Percentiles rank a stretch among this genome's conserved stretches.
Evolutionary conservation across 176 grass and related monocot species (phyloP).

Genomic region (Musa schizocarpa): DNA sequence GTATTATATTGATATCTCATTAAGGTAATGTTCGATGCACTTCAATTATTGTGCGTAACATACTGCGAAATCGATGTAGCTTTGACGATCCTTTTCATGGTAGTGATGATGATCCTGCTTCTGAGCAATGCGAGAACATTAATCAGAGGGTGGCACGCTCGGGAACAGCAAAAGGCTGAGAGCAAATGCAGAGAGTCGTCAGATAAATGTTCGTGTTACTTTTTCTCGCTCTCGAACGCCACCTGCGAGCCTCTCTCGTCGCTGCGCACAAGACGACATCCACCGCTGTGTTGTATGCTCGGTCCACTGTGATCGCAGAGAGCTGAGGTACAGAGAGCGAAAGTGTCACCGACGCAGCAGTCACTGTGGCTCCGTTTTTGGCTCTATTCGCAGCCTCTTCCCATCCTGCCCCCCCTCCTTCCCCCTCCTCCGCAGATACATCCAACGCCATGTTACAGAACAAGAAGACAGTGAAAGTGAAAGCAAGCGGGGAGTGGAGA

Average conservation of each 20-base stretch:
- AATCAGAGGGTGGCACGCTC: too few relatives aligned
- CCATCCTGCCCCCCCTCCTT: background rate
- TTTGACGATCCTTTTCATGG: too few relatives aligned
- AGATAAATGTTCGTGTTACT: background rate
- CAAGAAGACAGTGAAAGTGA: background rate
- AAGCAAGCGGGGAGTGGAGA: background rate
- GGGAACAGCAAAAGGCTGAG: too few relatives aligned
- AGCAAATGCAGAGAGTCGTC: background rate
- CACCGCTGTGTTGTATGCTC: background rate
- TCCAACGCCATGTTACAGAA: background rate
- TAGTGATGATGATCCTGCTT: too few relatives aligned
- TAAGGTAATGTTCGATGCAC: too few relatives aligned
- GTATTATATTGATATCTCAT: too few relatives aligned
- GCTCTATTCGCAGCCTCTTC: background rate
- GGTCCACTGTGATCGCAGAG: background rate
- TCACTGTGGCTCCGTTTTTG: background rate
- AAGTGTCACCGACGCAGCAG: background rate
- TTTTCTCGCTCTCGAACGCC: background rate
- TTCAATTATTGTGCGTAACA: too few relatives aligned
- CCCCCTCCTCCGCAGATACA: background rate
- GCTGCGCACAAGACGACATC: background rate
- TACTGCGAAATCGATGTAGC: too few relatives aligned
- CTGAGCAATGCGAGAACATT: too few relatives aligned
- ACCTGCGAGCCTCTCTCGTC: background rate
- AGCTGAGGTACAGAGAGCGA: background rate